Conservation (phyloP, 257 asterid species). For the Perilla frutescens region DNA sequence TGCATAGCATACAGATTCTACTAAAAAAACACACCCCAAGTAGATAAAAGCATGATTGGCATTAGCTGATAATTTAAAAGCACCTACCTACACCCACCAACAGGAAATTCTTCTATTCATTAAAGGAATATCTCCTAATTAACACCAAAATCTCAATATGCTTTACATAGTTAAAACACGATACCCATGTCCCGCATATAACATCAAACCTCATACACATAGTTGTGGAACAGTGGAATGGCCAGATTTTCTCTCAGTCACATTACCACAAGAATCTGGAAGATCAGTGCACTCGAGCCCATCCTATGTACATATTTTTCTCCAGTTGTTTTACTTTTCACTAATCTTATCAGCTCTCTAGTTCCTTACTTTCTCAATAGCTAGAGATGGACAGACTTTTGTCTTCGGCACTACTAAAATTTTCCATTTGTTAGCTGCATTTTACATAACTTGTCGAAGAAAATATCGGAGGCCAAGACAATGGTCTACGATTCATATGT, state of each 20-base stretch:
- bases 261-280: no score
- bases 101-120: background rate
- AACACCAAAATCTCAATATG: background rate
- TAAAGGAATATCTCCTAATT: constrained; percentile 7
- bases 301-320: no score
- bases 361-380: no score
- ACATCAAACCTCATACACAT: background rate
- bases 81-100: background rate
- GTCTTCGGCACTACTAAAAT: no score
- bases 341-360: no score
- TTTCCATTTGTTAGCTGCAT: background rate
- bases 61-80: background rate
- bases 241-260: background rate
- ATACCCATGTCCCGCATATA: background rate
- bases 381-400: no score
- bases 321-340: no score
- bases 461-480: background rate
- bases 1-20: background rate
- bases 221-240: no score
- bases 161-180: background rate
- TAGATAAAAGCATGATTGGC: background rate
- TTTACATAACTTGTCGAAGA: background rate
- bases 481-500: background rate
- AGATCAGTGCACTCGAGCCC: no score
- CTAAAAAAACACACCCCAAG: background rate